Base-by-base conservation (phyloP, 148 eudicot genomes). In the Heliosperma pusillum region DNA sequence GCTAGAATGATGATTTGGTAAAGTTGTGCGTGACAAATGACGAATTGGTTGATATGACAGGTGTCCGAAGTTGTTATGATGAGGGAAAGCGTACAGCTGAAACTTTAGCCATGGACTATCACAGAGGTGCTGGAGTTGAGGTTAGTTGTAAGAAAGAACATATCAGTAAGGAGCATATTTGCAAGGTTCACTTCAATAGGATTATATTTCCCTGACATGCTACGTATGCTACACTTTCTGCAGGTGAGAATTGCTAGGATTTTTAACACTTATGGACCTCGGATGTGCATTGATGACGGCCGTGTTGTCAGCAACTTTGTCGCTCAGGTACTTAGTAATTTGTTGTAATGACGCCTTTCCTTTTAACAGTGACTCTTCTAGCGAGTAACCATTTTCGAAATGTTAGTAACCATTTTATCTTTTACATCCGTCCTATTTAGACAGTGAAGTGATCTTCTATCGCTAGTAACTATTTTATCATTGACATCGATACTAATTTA, bases 211-310 rank as follows among this genome's bases (percentile, higher is more conserved):
- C 29, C 44, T 30, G 30, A 30, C 69, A 44, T 21, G 33, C 26
- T 33, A 58, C 62, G 5, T 62, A 22, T 21, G 33, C 26, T 33
- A 58, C 62, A 3, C 58, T 27, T 21, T 70, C 29, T 77, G 57
- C 85, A 95, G 98, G 98, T 95, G 70, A 89, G 99, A 80, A 92
- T 95, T 80, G 99, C 99, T 66, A 89, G 99, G 88, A 95, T 95
- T 73, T 95, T 95, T 78, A 95, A 95, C 80, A 95, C 99, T 7
- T 95, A 95, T 53, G 99, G 99, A 1, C 99, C 99, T 64, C 82
- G 99, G 50, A 95, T 95, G 99, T 92, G 94, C 83, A 95, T 95
- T 57, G 99, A 95, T 74, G 99, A 95, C 82, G 99, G 99, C 7
- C 97, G 99, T 74, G 99, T 95, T 50, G 99, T 95, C 57, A 92